These are phyloP conservation scores for Aspergillus sp. DNA, from an alignment of 2,329 filamentous ascomycete species.

Conservation along the genomic window DNA sequence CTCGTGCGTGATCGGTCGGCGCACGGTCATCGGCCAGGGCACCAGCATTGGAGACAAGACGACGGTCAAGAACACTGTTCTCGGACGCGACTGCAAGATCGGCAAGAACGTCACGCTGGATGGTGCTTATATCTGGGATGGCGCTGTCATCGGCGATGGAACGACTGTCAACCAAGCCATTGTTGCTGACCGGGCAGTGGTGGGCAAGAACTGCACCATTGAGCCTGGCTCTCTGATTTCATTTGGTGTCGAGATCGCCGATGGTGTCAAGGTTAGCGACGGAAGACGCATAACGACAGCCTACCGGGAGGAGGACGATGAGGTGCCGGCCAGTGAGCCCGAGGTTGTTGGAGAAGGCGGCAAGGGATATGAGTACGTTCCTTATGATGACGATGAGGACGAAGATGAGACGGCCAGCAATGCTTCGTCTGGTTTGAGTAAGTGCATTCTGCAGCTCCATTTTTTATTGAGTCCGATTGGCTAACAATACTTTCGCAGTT, in stretches of 20 bases:
- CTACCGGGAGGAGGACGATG: conserved; percentile 48
- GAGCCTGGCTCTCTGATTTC: conserved; percentile 76
- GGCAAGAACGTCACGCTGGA: conserved; percentile 79
- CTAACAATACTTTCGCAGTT: conserved; percentile 33
- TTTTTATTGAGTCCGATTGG: background rate
- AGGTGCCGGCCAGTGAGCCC: conserved; percentile 49
- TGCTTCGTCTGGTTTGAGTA: conserved; percentile 45
- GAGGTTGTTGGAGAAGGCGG: conserved; percentile 60
- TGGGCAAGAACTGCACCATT: conserved; percentile 72
- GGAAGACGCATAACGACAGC: conserved; percentile 48
- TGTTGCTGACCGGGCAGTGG: conserved; percentile 68
- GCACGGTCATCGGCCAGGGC: conserved; percentile 73
- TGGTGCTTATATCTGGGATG: conserved; percentile 85
- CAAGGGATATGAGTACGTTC: conserved; percentile 65
- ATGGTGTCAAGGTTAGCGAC: conserved; percentile 53
- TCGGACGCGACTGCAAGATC: conserved; percentile 83
- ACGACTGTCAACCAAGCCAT: conserved; percentile 71
- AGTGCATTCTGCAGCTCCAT: conserved; percentile 10
- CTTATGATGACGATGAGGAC: conserved; percentile 67
- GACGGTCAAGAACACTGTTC: conserved; percentile 71
- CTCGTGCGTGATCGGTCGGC: conserved; percentile 68
- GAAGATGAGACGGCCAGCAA: conserved; percentile 67
- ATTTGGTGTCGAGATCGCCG: conserved; percentile 71
- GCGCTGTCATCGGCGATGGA: conserved; percentile 74
- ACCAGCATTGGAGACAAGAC: conserved; percentile 74